Conservation (phyloP, 176 grass and related monocot species). For the Phoenix dactylifera region DNA sequence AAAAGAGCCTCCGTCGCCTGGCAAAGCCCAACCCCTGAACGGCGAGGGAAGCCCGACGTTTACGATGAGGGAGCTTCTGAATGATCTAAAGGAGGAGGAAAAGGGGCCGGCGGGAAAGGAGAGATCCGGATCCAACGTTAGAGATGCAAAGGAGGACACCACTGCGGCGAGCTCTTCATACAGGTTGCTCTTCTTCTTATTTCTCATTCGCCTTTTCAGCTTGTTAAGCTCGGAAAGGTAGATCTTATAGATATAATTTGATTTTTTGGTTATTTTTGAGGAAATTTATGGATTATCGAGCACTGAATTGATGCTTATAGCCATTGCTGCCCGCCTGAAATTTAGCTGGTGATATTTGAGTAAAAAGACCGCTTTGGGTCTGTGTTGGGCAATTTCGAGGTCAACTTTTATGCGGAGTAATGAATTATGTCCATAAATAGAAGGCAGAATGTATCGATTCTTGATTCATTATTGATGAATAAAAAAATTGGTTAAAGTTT, state of each 20-base stretch:
- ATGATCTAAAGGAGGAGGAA: slow-evolving; percentile 74
- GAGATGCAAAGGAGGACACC: slow-evolving; percentile 24
- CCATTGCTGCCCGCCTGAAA: no score
- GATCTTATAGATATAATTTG: not conserved
- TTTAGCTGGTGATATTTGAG: no score
- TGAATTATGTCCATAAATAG: no score
- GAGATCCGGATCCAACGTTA: slow-evolving; percentile 28
- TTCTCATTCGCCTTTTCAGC: not conserved
- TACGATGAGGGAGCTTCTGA: slow-evolving; percentile 72
- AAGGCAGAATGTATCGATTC: no score
- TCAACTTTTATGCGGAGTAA: no score
- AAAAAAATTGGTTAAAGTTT: no score
- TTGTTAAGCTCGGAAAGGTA: no score
- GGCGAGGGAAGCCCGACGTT: slow-evolving; percentile 53
- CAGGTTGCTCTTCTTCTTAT: slow-evolving; percentile 32
- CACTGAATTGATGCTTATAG: no score
- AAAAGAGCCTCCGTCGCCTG: not conserved
- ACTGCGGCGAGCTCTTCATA: slow-evolving; percentile 38
- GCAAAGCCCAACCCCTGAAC: slow-evolving; percentile 25
- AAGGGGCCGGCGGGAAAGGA: slow-evolving; percentile 9
- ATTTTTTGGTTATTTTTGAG: not conserved
- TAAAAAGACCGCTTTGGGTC: no score
- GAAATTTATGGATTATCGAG: no score
- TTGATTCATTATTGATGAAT: no score
- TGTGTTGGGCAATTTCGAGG: no score